These are phyloP conservation scores for Magnolia sinica DNA, from an alignment of 164 flowering plant species.

Conservation along the genomic window DNA sequence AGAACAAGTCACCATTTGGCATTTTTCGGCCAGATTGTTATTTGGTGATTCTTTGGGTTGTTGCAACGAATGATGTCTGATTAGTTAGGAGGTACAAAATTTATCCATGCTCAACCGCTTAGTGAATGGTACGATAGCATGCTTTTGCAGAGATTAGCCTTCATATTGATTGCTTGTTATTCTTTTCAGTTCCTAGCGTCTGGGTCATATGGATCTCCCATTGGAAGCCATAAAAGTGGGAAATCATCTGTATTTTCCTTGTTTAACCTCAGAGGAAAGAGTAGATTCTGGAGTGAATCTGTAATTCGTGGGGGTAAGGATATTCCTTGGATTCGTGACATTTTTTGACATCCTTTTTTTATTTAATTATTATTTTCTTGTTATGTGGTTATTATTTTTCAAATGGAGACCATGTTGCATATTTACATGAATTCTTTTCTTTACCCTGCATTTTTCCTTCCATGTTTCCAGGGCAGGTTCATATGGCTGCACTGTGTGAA, in stretches of 20 bases:
- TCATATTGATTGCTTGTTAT: conserved; percentile 1
- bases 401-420: not conserved
- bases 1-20: too few relatives aligned
- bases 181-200: conserved; percentile 35
- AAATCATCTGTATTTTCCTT: conserved; percentile 84
- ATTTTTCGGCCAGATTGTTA: too few relatives aligned
- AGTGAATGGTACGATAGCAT: too few relatives aligned
- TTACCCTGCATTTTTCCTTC: not conserved
- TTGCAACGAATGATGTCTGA: too few relatives aligned
- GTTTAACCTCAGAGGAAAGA: conserved; percentile 85
- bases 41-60: too few relatives aligned
- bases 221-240: conserved; percentile 41
- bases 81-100: too few relatives aligned
- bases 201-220: conserved; percentile 37
- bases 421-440: not conserved
- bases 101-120: too few relatives aligned
- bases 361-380: not conserved
- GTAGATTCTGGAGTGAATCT: conserved; percentile 87
- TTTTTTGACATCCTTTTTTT: not conserved
- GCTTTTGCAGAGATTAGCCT: not conserved
- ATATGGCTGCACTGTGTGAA: not conserved
- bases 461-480: not conserved
- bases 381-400: not conserved
- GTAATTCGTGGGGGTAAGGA: conserved; percentile 65
- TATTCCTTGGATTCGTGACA: not conserved